Percentiles rank a stretch among this genome's conserved stretches.
Conservation (phyloP, 1,139 yeast species). For the Scheffersomyces segobiensis region DNA sequence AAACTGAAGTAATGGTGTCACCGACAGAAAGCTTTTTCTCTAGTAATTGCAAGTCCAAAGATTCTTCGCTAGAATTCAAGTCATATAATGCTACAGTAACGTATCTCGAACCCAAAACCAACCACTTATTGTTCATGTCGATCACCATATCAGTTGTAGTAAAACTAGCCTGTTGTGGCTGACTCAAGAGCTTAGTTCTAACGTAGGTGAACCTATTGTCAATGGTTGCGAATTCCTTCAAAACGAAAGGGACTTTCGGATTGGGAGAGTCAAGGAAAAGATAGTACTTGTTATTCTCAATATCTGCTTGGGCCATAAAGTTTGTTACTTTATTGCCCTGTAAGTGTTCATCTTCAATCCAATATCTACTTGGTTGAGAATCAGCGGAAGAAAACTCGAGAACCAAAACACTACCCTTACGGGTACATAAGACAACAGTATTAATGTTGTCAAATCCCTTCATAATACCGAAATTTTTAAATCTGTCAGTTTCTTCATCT, state of each 20-base stretch:
- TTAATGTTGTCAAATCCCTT: conserved; percentile 43
- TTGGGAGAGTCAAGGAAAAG: conserved; percentile 67
- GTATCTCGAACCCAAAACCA: conserved; percentile 71
- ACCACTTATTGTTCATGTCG: conserved; percentile 35
- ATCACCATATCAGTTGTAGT: conserved; percentile 58
- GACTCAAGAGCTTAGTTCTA: conserved; percentile 19
- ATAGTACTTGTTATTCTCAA: conserved; percentile 23
- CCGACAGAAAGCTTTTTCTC: conserved; percentile 64
- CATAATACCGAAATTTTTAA: conserved; percentile 52
- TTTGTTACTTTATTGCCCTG: conserved; percentile 53
- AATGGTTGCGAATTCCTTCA: conserved; percentile 34
- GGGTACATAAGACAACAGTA: conserved; percentile 49
- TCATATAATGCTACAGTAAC: conserved; percentile 64
- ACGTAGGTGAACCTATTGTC: conserved; percentile 16
- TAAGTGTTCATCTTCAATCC: conserved; percentile 23
- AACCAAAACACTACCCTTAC: conserved; percentile 53
- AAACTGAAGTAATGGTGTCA: conserved; percentile 70
- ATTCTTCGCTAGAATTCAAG: conserved; percentile 21
- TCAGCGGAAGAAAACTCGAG: conserved; percentile 35
- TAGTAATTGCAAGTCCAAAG: conserved; percentile 24
- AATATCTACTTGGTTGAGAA: conserved; percentile 15
- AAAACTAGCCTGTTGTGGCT: conserved; percentile 51
- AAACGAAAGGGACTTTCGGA: conserved; percentile 55
- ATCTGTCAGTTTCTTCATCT: conserved; percentile 23
- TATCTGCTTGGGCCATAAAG: conserved; percentile 35